phyloP scores from a whole-genome alignment of 139 green algal species.

The Chlamydomonas sp. region DNA sequence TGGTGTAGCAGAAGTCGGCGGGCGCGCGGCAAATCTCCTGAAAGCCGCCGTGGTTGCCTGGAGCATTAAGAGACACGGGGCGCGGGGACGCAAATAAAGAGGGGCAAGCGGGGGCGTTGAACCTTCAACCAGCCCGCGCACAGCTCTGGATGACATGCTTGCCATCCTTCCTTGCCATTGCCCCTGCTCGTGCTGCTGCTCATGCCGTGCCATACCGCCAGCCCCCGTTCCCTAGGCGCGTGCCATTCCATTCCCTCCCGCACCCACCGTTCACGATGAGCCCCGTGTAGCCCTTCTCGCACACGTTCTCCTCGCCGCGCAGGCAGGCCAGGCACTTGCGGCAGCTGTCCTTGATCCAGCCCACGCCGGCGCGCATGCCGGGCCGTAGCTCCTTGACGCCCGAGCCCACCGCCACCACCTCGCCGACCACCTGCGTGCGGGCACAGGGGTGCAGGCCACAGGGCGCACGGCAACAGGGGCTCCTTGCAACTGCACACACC shows the following conservation, averaged over 20 bases:
- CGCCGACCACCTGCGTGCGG: slow-evolving; percentile 16
- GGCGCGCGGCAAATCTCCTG: slow-evolving; percentile 35
- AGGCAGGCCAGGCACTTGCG: slow-evolving; percentile 60
- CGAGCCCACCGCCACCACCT: slow-evolving; percentile 7
- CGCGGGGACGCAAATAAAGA: too few species aligned
- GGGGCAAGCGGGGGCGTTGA: too few species aligned
- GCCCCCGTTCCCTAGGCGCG: too few species aligned
- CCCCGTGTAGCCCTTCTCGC: slow-evolving; percentile 56
- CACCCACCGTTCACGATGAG: slow-evolving; percentile 51
- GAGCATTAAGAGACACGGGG: too few species aligned
- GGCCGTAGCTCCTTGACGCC: slow-evolving; percentile 4
- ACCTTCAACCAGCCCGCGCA: too few species aligned
- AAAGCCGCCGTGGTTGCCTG: slow-evolving; percentile 52
- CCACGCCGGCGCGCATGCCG: slow-evolving; percentile 58
- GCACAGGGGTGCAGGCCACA: neutral
- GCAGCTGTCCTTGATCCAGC: slow-evolving; percentile 66
- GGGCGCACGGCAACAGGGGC: neutral
- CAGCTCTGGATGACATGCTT: too few species aligned
- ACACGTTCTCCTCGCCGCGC: slow-evolving; percentile 65
- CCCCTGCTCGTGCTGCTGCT: too few species aligned
- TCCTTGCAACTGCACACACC: neutral
- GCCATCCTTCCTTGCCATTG: too few species aligned
- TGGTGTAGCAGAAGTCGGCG: slow-evolving; percentile 51
- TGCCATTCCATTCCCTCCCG: neutral
- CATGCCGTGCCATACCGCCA: too few species aligned